Conservation (phyloP, 1,139 yeast species). For the Taphrina populina region DNA sequence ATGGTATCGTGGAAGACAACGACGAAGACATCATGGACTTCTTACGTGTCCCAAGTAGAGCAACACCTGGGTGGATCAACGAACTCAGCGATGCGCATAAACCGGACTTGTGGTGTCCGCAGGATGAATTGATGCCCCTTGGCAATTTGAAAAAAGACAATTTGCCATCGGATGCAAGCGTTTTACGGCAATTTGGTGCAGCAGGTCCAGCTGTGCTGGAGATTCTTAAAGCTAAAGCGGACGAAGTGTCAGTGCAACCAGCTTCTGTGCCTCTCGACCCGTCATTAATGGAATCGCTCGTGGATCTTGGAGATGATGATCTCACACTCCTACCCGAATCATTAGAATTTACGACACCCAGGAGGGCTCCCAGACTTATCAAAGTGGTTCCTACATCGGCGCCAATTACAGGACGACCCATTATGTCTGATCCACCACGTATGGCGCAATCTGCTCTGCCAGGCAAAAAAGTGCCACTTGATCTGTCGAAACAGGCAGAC, state of each 20-base stretch:
- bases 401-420: too few species aligned
- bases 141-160: background rate
- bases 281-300: background rate
- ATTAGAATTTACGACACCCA: too few species aligned
- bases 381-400: too few species aligned
- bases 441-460: too few species aligned
- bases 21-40: slow-evolving; percentile 29
- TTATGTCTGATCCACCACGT: too few species aligned
- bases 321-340: slow-evolving; percentile 6
- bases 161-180: slow-evolving; percentile 15
- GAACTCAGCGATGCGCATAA: background rate
- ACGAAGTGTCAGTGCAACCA: background rate
- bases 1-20: slow-evolving; percentile 29
- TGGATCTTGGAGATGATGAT: slow-evolving; percentile 7
- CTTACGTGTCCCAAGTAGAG: slow-evolving; percentile 3
- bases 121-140: slow-evolving; percentile 7
- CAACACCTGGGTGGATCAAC: slow-evolving; percentile 15
- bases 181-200: slow-evolving; percentile 22
- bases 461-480: too few species aligned
- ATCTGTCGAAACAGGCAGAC: too few species aligned
- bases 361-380: too few species aligned
- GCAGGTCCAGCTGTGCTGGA: slow-evolving; percentile 26
- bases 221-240: slow-evolving; percentile 13
- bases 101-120: background rate
- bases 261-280: background rate